Percentiles rank a stretch among this genome's conserved stretches.
These are phyloP conservation scores for Ceriops tagal DNA, from an alignment of 345 rosid genomes.

Conservation along the genomic window DNA sequence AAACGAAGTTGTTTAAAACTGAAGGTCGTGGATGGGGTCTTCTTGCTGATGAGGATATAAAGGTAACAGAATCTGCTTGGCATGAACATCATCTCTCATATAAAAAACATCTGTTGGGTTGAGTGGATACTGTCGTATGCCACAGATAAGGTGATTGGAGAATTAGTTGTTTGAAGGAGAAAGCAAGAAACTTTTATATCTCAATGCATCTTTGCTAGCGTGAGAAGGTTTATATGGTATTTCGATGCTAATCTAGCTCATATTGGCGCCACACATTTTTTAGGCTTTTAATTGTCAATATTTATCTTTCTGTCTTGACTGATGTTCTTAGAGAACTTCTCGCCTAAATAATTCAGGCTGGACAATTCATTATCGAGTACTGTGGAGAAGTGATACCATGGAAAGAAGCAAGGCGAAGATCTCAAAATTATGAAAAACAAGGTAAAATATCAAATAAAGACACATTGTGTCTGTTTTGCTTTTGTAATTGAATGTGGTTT, in stretches of 20 bases:
- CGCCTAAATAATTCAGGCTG: slow-evolving; percentile 46
- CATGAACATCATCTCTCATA: background rate
- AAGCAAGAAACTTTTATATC: background rate
- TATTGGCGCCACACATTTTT: background rate
- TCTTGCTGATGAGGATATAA: slow-evolving; percentile 70
- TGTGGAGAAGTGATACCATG: slow-evolving; percentile 98
- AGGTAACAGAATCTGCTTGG: slow-evolving; percentile 40
- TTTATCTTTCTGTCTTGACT: background rate
- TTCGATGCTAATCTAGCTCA: background rate
- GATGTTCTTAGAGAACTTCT: background rate
- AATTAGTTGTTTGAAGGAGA: background rate
- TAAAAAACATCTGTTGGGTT: background rate
- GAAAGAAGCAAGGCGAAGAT: slow-evolving; percentile 85
- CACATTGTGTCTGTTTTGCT: background rate
- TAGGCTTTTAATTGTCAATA: background rate
- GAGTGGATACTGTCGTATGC: background rate
- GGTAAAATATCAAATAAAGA: slow-evolving; percentile 37
- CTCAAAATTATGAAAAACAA: slow-evolving; percentile 68
- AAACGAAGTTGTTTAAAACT: slow-evolving; percentile 62
- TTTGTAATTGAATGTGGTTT: background rate
- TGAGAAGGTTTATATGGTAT: background rate
- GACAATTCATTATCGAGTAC: slow-evolving; percentile 86
- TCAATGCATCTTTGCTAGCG: background rate
- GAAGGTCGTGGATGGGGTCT: slow-evolving; percentile 95
- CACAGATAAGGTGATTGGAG: background rate